Percentiles rank a stretch among this genome's conserved stretches.
These are phyloP conservation scores for Spergularia bocconei DNA, from an alignment of 148 eudicot species.

Conservation along the genomic window DNA sequence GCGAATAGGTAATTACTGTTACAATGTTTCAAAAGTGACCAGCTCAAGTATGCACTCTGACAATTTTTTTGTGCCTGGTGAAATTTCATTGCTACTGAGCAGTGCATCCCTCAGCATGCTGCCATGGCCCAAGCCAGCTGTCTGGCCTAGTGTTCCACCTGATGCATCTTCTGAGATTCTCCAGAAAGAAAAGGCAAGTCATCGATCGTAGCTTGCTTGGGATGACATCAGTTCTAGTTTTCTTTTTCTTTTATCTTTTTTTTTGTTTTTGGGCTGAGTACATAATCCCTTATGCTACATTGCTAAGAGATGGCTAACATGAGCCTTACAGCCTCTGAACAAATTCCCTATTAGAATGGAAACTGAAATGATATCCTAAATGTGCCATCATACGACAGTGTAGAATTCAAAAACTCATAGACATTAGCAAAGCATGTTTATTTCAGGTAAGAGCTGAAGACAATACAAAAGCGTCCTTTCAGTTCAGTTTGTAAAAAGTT, in stretches of 20 bases:
- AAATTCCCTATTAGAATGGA: no score
- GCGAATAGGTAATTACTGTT: conserved; percentile 67
- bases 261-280: neutral
- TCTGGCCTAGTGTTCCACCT: conserved; percentile 89
- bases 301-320: no score
- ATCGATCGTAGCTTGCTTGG: conserved; percentile 1
- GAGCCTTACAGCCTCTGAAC: no score
- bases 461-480: no score
- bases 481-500: neutral
- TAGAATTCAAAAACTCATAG: no score
- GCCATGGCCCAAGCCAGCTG: conserved; percentile 96
- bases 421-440: no score
- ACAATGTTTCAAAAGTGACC: neutral
- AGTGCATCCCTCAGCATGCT: conserved; percentile 94
- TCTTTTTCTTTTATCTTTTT: neutral
- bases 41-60: conserved; percentile 5
- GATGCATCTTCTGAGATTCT: conserved; percentile 83
- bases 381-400: no score
- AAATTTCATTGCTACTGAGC: conserved; percentile 24
- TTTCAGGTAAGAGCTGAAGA: no score
- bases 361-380: no score
- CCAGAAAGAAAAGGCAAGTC: conserved; percentile 79
- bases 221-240: neutral
- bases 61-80: neutral
- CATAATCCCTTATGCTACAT: neutral